These are phyloP conservation scores for Quercus tomentella DNA, from an alignment of 331 rosid species.

Conservation along the genomic window DNA sequence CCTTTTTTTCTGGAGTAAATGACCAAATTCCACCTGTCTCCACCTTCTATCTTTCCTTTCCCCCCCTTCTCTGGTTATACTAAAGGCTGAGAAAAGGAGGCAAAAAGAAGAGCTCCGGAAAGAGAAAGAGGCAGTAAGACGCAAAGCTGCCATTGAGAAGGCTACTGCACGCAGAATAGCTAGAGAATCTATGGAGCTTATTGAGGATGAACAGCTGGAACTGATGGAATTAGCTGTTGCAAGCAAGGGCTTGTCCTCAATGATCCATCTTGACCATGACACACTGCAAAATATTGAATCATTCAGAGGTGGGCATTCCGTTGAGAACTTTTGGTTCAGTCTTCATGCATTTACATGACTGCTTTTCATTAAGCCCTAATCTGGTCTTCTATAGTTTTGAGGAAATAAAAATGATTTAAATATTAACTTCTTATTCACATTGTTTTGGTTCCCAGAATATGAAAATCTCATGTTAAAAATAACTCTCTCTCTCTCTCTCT, in stretches of 20 bases:
- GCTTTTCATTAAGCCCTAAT: constrained; percentile 5
- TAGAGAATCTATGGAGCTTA: constrained; percentile 97
- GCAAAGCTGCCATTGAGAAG: constrained; percentile 93
- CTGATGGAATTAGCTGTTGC: constrained; percentile 95
- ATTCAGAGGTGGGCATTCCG: constrained; percentile 58
- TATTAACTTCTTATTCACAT: neutral
- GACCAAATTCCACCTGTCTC: neutral
- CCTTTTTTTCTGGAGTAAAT: neutral
- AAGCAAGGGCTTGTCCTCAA: constrained; percentile 81
- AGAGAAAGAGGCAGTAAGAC: constrained; percentile 89
- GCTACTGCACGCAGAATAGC: constrained; percentile 93
- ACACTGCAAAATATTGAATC: constrained; percentile 85
- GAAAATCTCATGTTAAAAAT: neutral
- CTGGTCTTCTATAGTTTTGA: constrained; percentile 1
- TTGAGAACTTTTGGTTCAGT: constrained; percentile 6
- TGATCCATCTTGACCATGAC: constrained; percentile 79
- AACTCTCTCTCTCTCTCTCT: neutral
- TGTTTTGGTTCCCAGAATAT: neutral
- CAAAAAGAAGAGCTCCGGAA: constrained; percentile 86
- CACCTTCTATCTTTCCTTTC: neutral
- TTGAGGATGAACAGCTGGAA: constrained; percentile 96
- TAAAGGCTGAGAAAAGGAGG: constrained; percentile 84
- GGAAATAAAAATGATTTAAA: constrained; percentile 3
- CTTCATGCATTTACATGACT: constrained; percentile 3
- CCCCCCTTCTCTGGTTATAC: constrained; percentile 7